Percentiles rank a stretch among this genome's conserved stretches.
These are phyloP conservation scores for Fusarium fujikuroi DNA, from an alignment of 2,329 filamentous ascomycete genomes.

Conservation along the genomic window DNA sequence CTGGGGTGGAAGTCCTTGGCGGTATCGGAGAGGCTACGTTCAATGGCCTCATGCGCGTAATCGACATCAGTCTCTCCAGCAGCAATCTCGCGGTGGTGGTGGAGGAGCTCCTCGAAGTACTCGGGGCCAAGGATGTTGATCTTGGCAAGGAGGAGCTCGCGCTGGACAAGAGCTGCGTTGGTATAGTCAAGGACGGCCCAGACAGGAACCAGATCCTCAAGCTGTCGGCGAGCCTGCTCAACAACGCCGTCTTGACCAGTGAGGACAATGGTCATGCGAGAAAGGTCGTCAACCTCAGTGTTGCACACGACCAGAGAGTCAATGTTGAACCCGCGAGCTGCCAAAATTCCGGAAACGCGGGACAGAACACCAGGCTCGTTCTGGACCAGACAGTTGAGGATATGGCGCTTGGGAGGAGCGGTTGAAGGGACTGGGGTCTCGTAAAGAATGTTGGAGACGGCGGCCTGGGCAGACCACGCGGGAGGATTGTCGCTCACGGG, in stretches of 20 bases:
- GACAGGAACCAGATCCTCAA: conserved; percentile 96
- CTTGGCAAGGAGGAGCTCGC: conserved; percentile 94
- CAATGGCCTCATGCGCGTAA: conserved; percentile 49
- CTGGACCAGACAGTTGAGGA: conserved; percentile 98
- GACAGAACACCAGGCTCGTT: conserved; percentile 98
- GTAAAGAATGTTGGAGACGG: conserved; percentile 98
- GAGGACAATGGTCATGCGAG: conserved; percentile 98
- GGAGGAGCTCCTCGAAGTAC: conserved; percentile 96
- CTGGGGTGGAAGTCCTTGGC: conserved; percentile 87
- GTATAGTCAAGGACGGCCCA: conserved; percentile 99
- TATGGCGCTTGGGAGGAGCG: conserved; percentile 89
- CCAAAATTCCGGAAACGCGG: conserved; percentile 94
- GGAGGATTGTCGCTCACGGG: conserved; percentile 81
- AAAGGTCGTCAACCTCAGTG: conserved; percentile 96
- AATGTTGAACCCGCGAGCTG: conserved; percentile 98
- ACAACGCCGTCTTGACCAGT: conserved; percentile 97
- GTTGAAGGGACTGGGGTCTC: conserved; percentile 89
- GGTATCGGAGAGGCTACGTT: conserved; percentile 57
- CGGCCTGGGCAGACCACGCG: conserved; percentile 89
- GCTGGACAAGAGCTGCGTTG: conserved; percentile 89
- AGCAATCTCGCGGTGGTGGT: conserved; percentile 92
- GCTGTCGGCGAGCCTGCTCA: conserved; percentile 93
- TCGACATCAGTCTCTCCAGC: conserved; percentile 61
- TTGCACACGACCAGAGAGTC: conserved; percentile 98
- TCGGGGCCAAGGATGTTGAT: conserved; percentile 96